Evolutionary conservation across 352 stramenopile genomes (phyloP), one percentile per base, ranked within the genome.

Genomic region (Globisporangium recalcitrans): DNA sequence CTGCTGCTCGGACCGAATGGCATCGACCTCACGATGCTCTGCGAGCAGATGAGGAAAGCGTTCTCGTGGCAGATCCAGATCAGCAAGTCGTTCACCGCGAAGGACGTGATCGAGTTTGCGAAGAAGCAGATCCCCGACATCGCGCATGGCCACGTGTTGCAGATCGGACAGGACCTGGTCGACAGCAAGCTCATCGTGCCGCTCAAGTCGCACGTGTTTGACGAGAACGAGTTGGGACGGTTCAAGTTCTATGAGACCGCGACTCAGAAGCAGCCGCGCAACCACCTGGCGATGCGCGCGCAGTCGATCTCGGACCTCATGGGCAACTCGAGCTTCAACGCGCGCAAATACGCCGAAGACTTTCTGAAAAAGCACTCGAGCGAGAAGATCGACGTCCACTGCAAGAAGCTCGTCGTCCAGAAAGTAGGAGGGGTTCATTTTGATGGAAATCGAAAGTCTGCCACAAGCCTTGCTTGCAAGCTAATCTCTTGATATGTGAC

Each of bases 281-380:
- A 88, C 51, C 80, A 85, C 36, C 61, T 91, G 9, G 82, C 74
- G 46, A 88, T 90, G 74, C 63, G 71, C 13, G 78, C 77, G 14
- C 79, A 83, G 44, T 90, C 82, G 0, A 90, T 93, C 60, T 78
- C 84, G n/a, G 85, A 89, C 21, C 73, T 91, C 58, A 91, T 93
- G 85, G 80, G 82, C 44, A 80, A 71, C 38, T 61, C 70, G 2
- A 66, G 80, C 31, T 94, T 94, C 59, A 81, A 87, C 31, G 70
- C 81, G 10, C 78, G 69, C 26, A 85, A 82, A 53, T 94, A 94
- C 70, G 81, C 85, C 0, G 81, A 92, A 52, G 78, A 88, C 54
- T 92, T 94, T 60, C 58, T 94, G 4, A 76, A 82, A 8, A 89
- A 90, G 27, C 80, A 94, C 59, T 58, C 82, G 10, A 85, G 73